Conservation (phyloP, 192 early-diverging fungal genomes). For the Paraglomus brasilianum region DNA sequence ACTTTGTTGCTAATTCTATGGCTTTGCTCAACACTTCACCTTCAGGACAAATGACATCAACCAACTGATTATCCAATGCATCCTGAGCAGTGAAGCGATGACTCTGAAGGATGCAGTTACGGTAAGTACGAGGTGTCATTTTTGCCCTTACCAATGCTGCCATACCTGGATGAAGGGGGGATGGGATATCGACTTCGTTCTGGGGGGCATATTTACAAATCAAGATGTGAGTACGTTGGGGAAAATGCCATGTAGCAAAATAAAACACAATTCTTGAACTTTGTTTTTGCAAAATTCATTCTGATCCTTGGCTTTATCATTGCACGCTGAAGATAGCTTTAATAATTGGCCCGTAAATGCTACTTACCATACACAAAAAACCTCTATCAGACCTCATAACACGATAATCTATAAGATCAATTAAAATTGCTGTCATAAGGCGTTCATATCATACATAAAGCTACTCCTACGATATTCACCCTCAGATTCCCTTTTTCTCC, state of each 20-base stretch:
- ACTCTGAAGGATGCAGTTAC: conserved; percentile 62
- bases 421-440: conserved; percentile 28
- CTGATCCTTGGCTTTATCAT: too few species aligned
- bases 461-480: too few species aligned
- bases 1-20: conserved; percentile 49
- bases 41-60: conserved; percentile 56
- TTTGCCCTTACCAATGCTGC: conserved; percentile 65
- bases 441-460: conserved; percentile 1
- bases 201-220: conserved; percentile 20
- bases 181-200: conserved; percentile 74
- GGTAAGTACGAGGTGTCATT: conserved; percentile 54
- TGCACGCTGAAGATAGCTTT: too few species aligned
- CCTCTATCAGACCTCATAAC: conserved; percentile 75
- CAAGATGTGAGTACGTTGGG: neutral
- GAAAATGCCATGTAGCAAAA: neutral
- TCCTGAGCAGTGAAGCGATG: conserved; percentile 61
- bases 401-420: conserved; percentile 58
- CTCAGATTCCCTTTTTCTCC: too few species aligned
- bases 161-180: conserved; percentile 69
- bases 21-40: conserved; percentile 53
- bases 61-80: conserved; percentile 56
- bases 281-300: too few species aligned
- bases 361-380: conserved; percentile 65
- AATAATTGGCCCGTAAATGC: neutral
- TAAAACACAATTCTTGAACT: neutral